Percentiles rank a stretch among this genome's conserved stretches.
Evolutionary conservation across 164 flowering plant species (phyloP).

Genomic region (Taxillus chinensis): DNA sequence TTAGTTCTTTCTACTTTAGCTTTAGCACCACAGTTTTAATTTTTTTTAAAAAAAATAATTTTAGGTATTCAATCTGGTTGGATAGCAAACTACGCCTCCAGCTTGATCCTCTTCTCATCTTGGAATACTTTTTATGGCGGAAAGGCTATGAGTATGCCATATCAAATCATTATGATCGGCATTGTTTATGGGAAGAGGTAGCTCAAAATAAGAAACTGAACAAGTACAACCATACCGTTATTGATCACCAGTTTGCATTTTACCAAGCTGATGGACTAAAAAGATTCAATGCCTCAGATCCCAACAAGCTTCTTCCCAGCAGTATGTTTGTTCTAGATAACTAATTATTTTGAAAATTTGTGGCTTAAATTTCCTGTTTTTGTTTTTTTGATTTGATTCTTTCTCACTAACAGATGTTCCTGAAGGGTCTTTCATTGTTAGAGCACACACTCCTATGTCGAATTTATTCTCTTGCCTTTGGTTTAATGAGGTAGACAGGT

Average conservation of each 20-base stretch:
- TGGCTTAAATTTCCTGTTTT: not conserved
- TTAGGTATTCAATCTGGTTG: constrained; percentile 97
- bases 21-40: not conserved
- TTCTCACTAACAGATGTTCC: constrained; percentile 72
- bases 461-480: constrained; percentile 97
- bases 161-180: constrained; percentile 93
- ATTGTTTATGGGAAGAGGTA: constrained; percentile 98
- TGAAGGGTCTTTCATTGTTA: constrained; percentile 90
- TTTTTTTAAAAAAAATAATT: constrained; percentile 1
- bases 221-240: constrained; percentile 82
- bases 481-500: constrained; percentile 96
- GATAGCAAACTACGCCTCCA: constrained; percentile 97
- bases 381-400: constrained; percentile 3
- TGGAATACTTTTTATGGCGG: constrained; percentile 89
- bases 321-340: constrained; percentile 34
- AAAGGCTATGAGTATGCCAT: constrained; percentile 85
- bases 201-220: constrained; percentile 83
- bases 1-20: no score
- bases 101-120: constrained; percentile 68
- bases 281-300: constrained; percentile 77
- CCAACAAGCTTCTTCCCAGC: constrained; percentile 78
- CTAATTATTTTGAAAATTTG: not conserved
- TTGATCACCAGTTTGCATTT: constrained; percentile 84
- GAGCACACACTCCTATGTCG: constrained; percentile 99
- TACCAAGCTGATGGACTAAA: constrained; percentile 84